Conservation (phyloP, 306 rosid species). For the Corylus americana region DNA sequence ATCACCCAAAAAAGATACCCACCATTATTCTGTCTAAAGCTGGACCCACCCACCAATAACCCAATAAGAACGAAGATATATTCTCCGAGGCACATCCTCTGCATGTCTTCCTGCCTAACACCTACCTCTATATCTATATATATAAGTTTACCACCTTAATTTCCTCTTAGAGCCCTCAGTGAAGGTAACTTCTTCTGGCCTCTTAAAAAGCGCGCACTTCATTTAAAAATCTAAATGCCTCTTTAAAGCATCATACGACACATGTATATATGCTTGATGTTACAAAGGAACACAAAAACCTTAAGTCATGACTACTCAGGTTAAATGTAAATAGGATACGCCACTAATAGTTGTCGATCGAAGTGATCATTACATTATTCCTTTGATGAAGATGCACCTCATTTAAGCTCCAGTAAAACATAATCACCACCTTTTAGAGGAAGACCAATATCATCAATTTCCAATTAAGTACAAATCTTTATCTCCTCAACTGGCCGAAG, state of each 20-base stretch:
- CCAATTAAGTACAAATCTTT: no score
- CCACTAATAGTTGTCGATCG: not conserved
- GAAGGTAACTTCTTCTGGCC: no score
- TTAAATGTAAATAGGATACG: not conserved
- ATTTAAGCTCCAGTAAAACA: no score
- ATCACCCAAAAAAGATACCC: slow-evolving; percentile 59
- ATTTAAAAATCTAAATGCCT: no score
- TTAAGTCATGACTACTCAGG: not conserved
- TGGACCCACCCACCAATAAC: slow-evolving; percentile 62
- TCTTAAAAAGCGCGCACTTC: no score
- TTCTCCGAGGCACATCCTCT: slow-evolving; percentile 42
- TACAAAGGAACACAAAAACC: not conserved
- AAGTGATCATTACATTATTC: not conserved
- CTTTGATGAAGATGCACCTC: not conserved
- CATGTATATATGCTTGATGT: not conserved
- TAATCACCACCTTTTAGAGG: no score
- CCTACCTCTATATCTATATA: no score
- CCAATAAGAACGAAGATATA: slow-evolving; percentile 49
- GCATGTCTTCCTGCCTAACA: slow-evolving; percentile 11
- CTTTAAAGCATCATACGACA: not conserved
- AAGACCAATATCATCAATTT: no score
- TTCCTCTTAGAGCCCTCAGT: no score
- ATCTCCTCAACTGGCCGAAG: no score
- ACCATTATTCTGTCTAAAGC: slow-evolving; percentile 36
- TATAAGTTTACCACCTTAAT: not conserved